phyloP scores from a whole-genome alignment of 169 alveolate species.

The Hammondia hammondi region DNA sequence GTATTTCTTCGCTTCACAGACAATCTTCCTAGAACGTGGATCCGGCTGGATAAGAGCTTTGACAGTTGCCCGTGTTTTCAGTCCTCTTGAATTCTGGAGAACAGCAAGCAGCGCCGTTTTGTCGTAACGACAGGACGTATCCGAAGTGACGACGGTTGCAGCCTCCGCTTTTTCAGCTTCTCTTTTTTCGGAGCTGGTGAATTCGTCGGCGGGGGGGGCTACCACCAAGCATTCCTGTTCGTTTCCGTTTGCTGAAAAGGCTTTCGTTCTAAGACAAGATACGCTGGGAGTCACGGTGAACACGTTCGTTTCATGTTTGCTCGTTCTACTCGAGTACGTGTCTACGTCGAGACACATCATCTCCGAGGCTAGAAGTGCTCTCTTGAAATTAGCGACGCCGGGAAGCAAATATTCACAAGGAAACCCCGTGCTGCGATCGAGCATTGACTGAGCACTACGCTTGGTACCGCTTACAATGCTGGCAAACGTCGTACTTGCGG shows the following conservation, averaged over 20 bases:
- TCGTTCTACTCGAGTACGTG: too few species aligned
- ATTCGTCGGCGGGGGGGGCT: neutral
- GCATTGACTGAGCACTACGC: too few species aligned
- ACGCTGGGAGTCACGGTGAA: neutral
- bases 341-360: too few species aligned
- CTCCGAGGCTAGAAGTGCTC: too few species aligned
- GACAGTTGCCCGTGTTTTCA: neutral
- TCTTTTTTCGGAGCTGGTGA: neutral
- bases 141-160: neutral
- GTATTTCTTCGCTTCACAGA: neutral
- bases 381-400: too few species aligned
- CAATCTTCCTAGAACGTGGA: neutral
- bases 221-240: neutral
- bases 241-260: neutral
- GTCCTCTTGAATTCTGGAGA: neutral
- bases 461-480: too few species aligned
- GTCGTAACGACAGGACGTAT: neutral
- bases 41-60: constrained; percentile 3
- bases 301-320: neutral
- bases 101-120: neutral
- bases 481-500: neutral
- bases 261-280: neutral
- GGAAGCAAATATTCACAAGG: too few species aligned
- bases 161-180: too few species aligned
- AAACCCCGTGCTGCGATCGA: too few species aligned